Conservation (phyloP, 2,329 filamentous ascomycete genomes). For the Nothophoma quercina region DNA sequence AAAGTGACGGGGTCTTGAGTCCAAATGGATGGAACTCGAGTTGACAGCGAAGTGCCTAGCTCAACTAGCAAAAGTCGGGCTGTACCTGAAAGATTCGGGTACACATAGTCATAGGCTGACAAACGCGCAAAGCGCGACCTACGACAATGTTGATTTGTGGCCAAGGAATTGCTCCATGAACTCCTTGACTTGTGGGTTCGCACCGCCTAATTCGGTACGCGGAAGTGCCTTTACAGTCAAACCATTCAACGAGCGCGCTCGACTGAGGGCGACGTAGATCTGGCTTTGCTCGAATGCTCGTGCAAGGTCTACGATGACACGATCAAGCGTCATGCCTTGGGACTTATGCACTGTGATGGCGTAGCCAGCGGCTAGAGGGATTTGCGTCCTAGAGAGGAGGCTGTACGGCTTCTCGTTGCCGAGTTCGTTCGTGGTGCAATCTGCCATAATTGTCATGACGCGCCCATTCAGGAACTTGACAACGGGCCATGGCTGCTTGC, state of each 20-base stretch:
- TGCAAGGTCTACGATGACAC: conserved; percentile 63
- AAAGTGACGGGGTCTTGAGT: too few relatives aligned
- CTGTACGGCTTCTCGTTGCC: conserved; percentile 58
- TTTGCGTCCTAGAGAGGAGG: conserved; percentile 64
- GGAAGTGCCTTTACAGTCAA: conserved; percentile 52
- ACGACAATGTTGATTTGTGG: too few relatives aligned
- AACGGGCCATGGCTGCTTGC: conserved; percentile 56
- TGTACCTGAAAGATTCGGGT: too few relatives aligned
- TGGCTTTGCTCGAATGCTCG: conserved; percentile 65
- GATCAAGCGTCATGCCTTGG: conserved; percentile 66
- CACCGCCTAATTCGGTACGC: conserved; percentile 28
- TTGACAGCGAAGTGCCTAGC: too few relatives aligned
- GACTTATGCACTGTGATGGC: conserved; percentile 70
- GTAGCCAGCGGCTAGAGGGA: conserved; percentile 68
- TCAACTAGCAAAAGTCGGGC: too few relatives aligned
- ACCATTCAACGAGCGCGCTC: conserved; percentile 61
- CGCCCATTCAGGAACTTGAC: conserved; percentile 62
- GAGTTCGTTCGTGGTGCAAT: conserved; percentile 59
- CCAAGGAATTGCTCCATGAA: too few relatives aligned
- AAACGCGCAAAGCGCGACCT: too few relatives aligned
- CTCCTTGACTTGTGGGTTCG: conserved; percentile 45
- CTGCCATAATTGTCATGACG: conserved; percentile 57
- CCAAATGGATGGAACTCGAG: too few relatives aligned
- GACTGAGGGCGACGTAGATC: conserved; percentile 68
- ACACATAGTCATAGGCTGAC: too few relatives aligned